Conservation (phyloP, 176 grass and related monocot species). For the Elaeis guineensis region DNA sequence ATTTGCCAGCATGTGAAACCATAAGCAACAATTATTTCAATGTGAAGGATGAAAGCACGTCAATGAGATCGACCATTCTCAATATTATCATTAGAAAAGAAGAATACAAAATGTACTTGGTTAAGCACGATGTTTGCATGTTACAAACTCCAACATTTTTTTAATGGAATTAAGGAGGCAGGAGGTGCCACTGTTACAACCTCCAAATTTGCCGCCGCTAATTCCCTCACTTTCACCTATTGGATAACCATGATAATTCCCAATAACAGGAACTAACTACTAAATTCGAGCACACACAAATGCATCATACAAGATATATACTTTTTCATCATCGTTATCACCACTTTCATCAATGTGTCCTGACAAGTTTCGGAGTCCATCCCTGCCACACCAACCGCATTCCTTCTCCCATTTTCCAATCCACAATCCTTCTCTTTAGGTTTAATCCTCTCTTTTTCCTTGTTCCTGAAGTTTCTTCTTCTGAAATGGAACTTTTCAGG, state of each 20-base stretch:
- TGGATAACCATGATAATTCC: not conserved
- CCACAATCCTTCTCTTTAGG: conserved; percentile 41
- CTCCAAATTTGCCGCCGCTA: no score
- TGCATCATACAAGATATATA: conserved; percentile 31
- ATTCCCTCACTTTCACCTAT: no score
- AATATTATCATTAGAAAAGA: no score
- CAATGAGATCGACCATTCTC: no score
- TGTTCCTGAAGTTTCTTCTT: conserved; percentile 8
- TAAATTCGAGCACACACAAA: conserved; percentile 9
- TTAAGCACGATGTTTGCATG: no score
- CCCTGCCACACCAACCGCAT: conserved; percentile 46
- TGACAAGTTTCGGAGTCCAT: conserved; percentile 54
- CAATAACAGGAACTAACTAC: conserved; percentile 7
- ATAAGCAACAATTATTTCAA: no score
- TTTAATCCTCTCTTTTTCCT: conserved; percentile 36
- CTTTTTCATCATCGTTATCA: not conserved
- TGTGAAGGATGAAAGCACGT: no score
- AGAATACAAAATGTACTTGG: no score
- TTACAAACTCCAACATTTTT: no score
- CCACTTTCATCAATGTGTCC: conserved; percentile 35
- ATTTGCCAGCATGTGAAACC: no score
- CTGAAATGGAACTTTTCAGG: conserved; percentile 24
- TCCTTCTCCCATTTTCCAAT: conserved; percentile 30
- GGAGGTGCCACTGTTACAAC: no score
- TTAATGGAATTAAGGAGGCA: no score